Evolutionary conservation across 2,329 filamentous ascomycete species (phyloP).

Genomic region (Mariannaea elegans): DNA sequence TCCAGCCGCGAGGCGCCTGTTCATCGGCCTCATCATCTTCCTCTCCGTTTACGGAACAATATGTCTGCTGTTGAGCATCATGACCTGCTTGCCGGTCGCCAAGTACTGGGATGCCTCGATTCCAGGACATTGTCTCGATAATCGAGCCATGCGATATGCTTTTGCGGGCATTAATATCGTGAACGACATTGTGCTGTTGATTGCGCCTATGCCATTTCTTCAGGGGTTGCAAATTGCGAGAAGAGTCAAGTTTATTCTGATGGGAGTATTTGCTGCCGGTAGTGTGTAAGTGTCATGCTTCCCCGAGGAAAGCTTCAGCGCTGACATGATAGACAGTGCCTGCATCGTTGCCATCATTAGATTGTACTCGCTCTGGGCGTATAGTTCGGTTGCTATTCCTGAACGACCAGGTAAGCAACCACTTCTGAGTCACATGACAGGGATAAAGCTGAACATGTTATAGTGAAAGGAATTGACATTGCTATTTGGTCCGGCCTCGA

Average conservation of each 20-base stretch:
- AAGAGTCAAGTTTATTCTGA: conserved; percentile 53
- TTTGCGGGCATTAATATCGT: conserved; percentile 45
- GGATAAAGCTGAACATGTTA: neutral
- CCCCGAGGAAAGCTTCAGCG: neutral
- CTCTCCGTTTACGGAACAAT: conserved; percentile 34
- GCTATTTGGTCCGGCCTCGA: conserved; percentile 45
- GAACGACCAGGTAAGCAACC: conserved; percentile 10
- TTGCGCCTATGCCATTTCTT: conserved; percentile 43
- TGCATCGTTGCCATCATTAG: conserved; percentile 38
- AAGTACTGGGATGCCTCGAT: conserved; percentile 40
- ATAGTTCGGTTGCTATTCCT: conserved; percentile 23
- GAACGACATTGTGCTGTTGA: conserved; percentile 43
- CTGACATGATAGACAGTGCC: conserved; percentile 14
- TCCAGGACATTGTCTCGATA: conserved; percentile 37
- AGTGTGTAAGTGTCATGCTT: conserved; percentile 50
- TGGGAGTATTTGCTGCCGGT: conserved; percentile 49
- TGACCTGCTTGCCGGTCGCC: conserved; percentile 40
- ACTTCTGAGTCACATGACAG: neutral
- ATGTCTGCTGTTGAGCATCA: conserved; percentile 32
- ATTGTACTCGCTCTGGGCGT: conserved; percentile 31
- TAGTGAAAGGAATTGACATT: conserved; percentile 32
- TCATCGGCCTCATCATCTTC: conserved; percentile 34
- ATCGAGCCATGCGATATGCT: conserved; percentile 33
- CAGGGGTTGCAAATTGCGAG: conserved; percentile 49
- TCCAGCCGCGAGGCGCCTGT: conserved; percentile 31